These are phyloP conservation scores for Barnettozyma populi DNA, from an alignment of 805 yeast species.

Conservation along the genomic window DNA sequence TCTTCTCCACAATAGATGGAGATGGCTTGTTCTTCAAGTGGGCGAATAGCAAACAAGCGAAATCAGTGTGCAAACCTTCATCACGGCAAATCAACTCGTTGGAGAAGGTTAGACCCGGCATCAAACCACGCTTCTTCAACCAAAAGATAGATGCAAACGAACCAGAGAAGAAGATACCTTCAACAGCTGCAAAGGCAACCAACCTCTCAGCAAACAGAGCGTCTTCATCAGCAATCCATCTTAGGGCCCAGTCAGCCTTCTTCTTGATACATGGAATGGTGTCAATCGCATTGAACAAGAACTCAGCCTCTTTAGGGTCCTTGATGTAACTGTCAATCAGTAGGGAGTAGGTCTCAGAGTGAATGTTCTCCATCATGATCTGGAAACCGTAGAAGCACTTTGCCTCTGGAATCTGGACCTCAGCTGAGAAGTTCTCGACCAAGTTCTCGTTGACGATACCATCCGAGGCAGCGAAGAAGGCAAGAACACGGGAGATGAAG, in stretches of 20 bases:
- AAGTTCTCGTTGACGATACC: constrained; percentile 97
- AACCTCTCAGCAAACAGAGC: constrained; percentile 93
- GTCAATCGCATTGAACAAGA: constrained; percentile 90
- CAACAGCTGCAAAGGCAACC: constrained; percentile 98
- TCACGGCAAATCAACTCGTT: constrained; percentile 97
- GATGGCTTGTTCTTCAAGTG: constrained; percentile 90
- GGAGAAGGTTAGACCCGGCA: constrained; percentile 98
- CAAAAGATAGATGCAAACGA: constrained; percentile 98
- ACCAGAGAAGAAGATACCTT: constrained; percentile 97
- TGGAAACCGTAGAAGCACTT: constrained; percentile 99
- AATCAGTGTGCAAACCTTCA: constrained; percentile 98
- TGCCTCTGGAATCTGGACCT: constrained; percentile 96
- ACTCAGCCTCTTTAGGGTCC: constrained; percentile 90
- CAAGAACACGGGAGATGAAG: constrained; percentile 88
- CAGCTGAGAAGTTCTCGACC: constrained; percentile 95
- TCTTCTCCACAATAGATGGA: constrained; percentile 69
- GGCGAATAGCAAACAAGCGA: constrained; percentile 91
- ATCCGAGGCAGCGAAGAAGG: constrained; percentile 97
- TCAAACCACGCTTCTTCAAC: constrained; percentile 97
- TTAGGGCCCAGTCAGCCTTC: constrained; percentile 98
- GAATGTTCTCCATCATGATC: constrained; percentile 99
- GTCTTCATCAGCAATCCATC: constrained; percentile 88
- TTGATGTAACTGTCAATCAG: constrained; percentile 92
- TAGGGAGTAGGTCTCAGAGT: constrained; percentile 93
- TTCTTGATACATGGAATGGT: constrained; percentile 93